These are phyloP conservation scores for Neurospora sp. DNA, from an alignment of 495 filamentous ascomycete genomes.

Conservation along the genomic window DNA sequence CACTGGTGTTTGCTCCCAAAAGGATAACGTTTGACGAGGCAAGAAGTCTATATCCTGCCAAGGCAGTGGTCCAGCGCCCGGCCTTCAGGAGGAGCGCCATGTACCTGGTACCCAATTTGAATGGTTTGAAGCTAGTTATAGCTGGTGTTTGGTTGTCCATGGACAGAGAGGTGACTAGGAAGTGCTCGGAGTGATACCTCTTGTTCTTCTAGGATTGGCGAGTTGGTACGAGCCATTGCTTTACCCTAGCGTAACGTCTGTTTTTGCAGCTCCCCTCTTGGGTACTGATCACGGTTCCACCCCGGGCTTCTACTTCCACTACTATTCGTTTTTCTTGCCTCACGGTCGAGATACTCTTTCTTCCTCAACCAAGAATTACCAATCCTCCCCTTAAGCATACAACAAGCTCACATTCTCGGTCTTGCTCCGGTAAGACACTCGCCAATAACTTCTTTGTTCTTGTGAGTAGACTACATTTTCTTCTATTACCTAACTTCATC, in stretches of 20 bases:
- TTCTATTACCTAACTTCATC: too few species aligned
- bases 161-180: neutral
- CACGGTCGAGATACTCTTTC: neutral
- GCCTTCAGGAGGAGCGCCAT: neutral
- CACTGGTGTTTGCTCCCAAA: neutral
- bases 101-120: neutral
- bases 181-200: neutral
- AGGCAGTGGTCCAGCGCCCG: neutral
- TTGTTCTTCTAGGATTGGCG: neutral
- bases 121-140: neutral
- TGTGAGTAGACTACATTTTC: neutral
- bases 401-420: neutral
- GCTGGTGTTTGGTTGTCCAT: neutral
- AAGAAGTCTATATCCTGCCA: neutral
- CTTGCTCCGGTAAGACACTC: neutral
- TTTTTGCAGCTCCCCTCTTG: neutral
- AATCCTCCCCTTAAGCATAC: neutral
- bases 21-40: neutral
- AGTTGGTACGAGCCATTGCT: neutral
- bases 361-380: neutral
- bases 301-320: neutral
- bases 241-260: neutral
- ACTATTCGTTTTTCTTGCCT: too few species aligned
- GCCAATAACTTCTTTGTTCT: neutral
- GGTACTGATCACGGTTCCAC: neutral